Conservation (phyloP, 2,329 filamentous ascomycete genomes). For the Chaetomium sp. region DNA sequence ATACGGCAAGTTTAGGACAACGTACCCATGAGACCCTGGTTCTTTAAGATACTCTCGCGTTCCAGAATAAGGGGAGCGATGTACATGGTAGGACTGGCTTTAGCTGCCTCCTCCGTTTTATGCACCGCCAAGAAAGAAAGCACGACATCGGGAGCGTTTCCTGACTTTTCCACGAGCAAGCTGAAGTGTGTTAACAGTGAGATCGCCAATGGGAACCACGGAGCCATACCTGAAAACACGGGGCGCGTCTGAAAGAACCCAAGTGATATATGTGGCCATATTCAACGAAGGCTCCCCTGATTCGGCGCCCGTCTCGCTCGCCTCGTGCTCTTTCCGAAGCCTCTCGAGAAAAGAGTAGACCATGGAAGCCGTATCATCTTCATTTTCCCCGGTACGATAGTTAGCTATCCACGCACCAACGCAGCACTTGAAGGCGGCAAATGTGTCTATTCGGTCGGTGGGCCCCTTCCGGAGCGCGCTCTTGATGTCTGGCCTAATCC, state of each 20-base stretch:
- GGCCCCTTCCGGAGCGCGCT: constrained; percentile 21
- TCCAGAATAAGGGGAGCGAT: constrained; percentile 11
- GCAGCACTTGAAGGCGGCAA: constrained; percentile 29
- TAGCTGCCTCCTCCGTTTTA: not conserved
- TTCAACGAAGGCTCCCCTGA: not conserved
- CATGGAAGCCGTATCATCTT: constrained; percentile 23
- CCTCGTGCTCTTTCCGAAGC: constrained; percentile 16
- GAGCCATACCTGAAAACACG: constrained; percentile 15
- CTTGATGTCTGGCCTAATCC: constrained; percentile 21
- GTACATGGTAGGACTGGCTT: constrained; percentile 2
- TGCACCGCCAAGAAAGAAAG: constrained; percentile 2
- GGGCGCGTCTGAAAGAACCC: constrained; percentile 19
- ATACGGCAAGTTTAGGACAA: not conserved
- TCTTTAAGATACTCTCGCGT: constrained; percentile 19
- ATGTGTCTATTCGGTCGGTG: constrained; percentile 17
- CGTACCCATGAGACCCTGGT: constrained; percentile 19
- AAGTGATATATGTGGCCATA: constrained; percentile 15
- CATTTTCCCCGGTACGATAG: constrained; percentile 20
- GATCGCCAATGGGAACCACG: too few species aligned
- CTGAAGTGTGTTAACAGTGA: constrained; percentile 8
- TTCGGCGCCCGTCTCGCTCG: not conserved
- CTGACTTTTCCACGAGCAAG: constrained; percentile 15
- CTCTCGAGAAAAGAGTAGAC: constrained; percentile 25
- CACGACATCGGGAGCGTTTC: constrained; percentile 11
- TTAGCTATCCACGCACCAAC: constrained; percentile 28